phyloP scores from a whole-genome alignment of 148 eudicot genomes.

The Salicornia ramosissima region DNA sequence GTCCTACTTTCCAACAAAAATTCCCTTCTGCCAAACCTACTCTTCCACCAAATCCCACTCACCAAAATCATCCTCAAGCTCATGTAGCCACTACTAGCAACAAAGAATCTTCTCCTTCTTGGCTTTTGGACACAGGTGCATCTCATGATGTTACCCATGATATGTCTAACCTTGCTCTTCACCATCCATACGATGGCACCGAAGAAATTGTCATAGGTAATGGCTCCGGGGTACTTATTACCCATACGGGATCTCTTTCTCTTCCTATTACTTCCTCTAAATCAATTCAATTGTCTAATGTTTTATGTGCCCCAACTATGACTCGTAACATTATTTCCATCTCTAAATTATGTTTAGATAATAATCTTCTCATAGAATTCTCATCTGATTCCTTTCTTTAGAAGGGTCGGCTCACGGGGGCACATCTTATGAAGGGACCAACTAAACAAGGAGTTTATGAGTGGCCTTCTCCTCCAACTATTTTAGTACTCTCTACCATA shows the following conservation, averaged over 20 bases:
- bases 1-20: too few relatives aligned
- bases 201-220: not conserved
- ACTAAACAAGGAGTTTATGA: not conserved
- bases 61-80: not conserved
- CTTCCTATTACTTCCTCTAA: not conserved
- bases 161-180: not conserved
- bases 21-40: too few relatives aligned
- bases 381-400: not conserved
- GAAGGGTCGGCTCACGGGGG: too few relatives aligned
- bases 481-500: not conserved
- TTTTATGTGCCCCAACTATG: not conserved
- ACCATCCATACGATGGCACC: not conserved
- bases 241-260: not conserved
- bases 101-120: not conserved
- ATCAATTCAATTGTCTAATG: not conserved
- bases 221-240: not conserved
- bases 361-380: not conserved
- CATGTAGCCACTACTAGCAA: not conserved
- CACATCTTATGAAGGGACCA: not conserved
- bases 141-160: not conserved
- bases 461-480: not conserved
- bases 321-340: not conserved
- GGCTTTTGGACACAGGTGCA: not conserved
- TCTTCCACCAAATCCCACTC: too few relatives aligned
- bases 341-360: not conserved